A percentile compares a stretch with the other conserved stretches of the same genome.
These are phyloP conservation scores for Scalesia atractyloides DNA, from an alignment of 129 eudicot species.

Conservation along the genomic window DNA sequence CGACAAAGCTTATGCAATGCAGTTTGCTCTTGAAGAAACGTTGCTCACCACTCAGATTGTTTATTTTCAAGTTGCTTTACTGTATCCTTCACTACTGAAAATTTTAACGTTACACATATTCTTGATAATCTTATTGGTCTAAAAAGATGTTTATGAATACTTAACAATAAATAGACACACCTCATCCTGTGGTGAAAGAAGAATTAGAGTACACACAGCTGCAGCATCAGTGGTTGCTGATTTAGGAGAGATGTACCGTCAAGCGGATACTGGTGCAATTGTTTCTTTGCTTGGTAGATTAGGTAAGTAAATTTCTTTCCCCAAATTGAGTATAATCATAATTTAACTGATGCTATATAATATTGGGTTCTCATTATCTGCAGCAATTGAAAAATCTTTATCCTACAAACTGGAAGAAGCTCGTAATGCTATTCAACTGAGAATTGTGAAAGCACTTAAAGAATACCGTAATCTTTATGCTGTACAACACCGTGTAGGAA, in stretches of 20 bases:
- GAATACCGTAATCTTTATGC: constrained; percentile 91
- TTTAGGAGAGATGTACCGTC: constrained; percentile 96
- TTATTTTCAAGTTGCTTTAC: constrained; percentile 89
- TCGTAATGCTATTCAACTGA: constrained; percentile 57
- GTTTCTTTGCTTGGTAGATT: constrained; percentile 80
- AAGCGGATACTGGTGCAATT: constrained; percentile 93
- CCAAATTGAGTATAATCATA: no score
- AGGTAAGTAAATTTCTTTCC: constrained; percentile 44
- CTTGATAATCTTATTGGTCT: not conserved
- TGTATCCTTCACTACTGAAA: constrained; percentile 68
- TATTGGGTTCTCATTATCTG: constrained; percentile 4
- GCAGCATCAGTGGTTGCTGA: constrained; percentile 98
- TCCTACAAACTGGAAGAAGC: constrained; percentile 93
- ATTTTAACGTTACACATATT: not conserved
- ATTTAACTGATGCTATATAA: not conserved
- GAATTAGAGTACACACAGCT: constrained; percentile 97
- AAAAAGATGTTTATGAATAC: constrained; percentile 23
- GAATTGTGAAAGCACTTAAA: constrained; percentile 84
- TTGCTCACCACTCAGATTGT: constrained; percentile 80
- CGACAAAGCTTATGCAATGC: constrained; percentile 98
- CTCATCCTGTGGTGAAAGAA: constrained; percentile 98
- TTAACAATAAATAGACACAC: constrained; percentile 67
- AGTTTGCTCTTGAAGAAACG: constrained; percentile 92
- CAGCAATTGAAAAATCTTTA: constrained; percentile 89
- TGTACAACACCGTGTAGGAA: constrained; percentile 79